Percentiles rank a stretch among this genome's conserved stretches.
phyloP scores from a whole-genome alignment of 1,284 basidiomycete species.

The Naganishia cerealis region DNA sequence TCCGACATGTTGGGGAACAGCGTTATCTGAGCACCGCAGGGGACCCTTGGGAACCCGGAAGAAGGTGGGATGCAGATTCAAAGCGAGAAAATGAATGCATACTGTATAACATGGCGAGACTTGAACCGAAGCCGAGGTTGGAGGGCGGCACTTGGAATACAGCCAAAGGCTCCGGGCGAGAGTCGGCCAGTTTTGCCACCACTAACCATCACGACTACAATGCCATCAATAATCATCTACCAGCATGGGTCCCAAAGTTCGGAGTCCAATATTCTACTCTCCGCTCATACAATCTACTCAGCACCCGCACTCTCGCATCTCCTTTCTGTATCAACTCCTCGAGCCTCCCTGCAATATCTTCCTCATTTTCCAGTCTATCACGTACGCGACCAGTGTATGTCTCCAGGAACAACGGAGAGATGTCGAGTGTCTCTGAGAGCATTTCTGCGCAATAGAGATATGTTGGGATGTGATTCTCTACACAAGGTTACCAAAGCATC shows the following conservation, averaged over 20 bases:
- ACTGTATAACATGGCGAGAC: background rate
- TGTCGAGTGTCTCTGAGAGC: slow-evolving; percentile 48
- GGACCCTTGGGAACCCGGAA: background rate
- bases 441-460: slow-evolving; percentile 45
- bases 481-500: background rate
- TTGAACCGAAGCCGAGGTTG: background rate
- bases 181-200: too few species aligned
- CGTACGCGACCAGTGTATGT: slow-evolving; percentile 45
- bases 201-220: background rate
- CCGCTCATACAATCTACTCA: slow-evolving; percentile 12
- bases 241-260: slow-evolving; percentile 9
- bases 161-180: too few species aligned
- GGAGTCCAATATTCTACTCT: slow-evolving; percentile 31
- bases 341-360: background rate
- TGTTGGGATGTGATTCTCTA: slow-evolving; percentile 50
- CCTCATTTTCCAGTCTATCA: slow-evolving; percentile 34
- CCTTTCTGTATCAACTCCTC: slow-evolving; percentile 11
- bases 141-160: background rate
- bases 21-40: background rate
- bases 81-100: background rate
- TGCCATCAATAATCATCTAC: background rate
- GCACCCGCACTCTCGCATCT: slow-evolving; percentile 7
- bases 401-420: slow-evolving; percentile 44
- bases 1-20: background rate
- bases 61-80: background rate